Base-by-base conservation (phyloP, 257 asterid genomes). In the Anisodus acutangulus region DNA sequence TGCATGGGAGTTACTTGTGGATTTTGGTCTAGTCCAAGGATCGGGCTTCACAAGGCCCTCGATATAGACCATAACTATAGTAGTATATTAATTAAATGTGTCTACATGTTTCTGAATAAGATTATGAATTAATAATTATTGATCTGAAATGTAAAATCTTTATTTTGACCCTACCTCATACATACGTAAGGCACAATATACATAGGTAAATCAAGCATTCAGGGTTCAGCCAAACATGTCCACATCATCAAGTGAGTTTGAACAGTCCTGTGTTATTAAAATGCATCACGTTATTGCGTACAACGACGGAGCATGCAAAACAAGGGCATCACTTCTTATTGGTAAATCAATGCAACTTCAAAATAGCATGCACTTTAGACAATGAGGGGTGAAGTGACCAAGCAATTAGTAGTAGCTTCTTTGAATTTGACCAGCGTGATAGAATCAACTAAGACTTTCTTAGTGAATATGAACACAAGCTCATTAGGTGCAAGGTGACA, bases 321-420 rank as follows among this genome's bases (percentile, higher is more conserved):
- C 17, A 19, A 45, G 79, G 35, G 39, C 1, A 71, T n/a, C 37
- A 7, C 58, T 45, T 64, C 55, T 45, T 45, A 45, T 19, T 47
- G 35, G 39, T 45, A 16, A 71, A 45, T 37, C 79, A n/a, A 71
- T n/a, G 58, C 35, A 71, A n/a, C 35, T 71, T 71, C 79, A 71
- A 45, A 45, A 58, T 43, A 43, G 1, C 10, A 4, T 43, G 55
- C 79, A 67, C 22, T 35, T 45, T 22, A 19, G 41, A 71, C 51
- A 71, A 5, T 45, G 37, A 71, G 37, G 58, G 39, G 9, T 8
- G n/a, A 45, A 45, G 57, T 67, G 13, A 67, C 35, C 49, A 8
- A 67, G 22, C 11, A 8, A 31, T 64, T 26, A 10, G 4, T 64
- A 64, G 9, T 11, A 26, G 43, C 43, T 64, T 64, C 71, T 67